Evolutionary conservation across 2,329 filamentous ascomycete genomes (phyloP).

Genomic region (Magnaporthales sp.): DNA sequence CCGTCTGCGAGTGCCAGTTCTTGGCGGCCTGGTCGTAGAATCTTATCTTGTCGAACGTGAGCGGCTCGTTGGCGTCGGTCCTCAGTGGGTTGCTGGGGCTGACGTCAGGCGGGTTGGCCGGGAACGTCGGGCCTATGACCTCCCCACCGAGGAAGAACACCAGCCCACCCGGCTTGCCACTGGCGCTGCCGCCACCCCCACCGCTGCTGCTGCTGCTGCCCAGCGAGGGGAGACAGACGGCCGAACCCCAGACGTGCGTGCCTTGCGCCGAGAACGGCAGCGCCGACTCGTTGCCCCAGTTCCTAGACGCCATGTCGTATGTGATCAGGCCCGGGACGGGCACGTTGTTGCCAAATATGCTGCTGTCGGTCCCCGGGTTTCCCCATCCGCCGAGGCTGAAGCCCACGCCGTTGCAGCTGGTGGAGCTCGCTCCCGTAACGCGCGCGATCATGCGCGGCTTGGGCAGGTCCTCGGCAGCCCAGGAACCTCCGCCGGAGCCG

Average conservation of each 20-base stretch:
- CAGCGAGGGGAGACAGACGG: constrained; percentile 21
- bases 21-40: constrained; percentile 21
- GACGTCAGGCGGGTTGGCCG: too few species aligned
- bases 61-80: not conserved
- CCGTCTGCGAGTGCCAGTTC: constrained; percentile 24
- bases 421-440: not conserved
- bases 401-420: not conserved
- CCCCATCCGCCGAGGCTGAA: not conserved
- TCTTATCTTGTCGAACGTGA: constrained; percentile 12
- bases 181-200: constrained; percentile 9
- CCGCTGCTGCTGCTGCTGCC: not conserved
- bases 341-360: not conserved
- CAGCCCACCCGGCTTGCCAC: constrained; percentile 12
- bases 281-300: constrained; percentile 4
- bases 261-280: not conserved
- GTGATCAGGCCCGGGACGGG: not conserved
- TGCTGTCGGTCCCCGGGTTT: not conserved
- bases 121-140: too few species aligned
- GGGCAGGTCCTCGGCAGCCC: not conserved
- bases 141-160: constrained; percentile 3
- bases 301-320: not conserved
- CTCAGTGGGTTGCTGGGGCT: not conserved
- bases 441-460: not conserved
- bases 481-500: not conserved
- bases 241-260: not conserved